These are phyloP conservation scores for Flaveria brownii DNA, from an alignment of 129 eudicot genomes.

Conservation along the genomic window DNA sequence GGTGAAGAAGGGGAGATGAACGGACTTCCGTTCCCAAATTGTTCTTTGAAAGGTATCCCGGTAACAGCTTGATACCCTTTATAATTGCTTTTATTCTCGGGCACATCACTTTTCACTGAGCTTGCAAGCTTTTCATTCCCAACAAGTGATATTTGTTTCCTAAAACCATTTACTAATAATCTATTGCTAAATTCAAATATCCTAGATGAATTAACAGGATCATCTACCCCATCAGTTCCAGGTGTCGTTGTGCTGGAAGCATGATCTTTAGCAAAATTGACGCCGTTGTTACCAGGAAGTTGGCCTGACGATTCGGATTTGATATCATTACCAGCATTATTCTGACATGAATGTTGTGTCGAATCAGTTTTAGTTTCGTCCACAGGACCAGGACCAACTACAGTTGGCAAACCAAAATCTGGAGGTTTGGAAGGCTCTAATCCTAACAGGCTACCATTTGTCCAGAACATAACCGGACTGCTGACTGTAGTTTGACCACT, in stretches of 20 bases:
- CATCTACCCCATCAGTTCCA: constrained; percentile 21
- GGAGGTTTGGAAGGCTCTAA: constrained; percentile 96
- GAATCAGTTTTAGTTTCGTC: constrained; percentile 25
- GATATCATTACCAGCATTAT: constrained; percentile 9
- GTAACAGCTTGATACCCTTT: constrained; percentile 34
- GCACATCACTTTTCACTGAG: constrained; percentile 42
- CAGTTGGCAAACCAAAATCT: constrained; percentile 51
- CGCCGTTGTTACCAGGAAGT: neutral
- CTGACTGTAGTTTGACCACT: constrained; percentile 30
- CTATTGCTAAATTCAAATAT: constrained; percentile 60
- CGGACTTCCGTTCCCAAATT: constrained; percentile 39
- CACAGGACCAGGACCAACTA: constrained; percentile 3
- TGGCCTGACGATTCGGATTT: constrained; percentile 26
- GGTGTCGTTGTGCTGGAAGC: neutral
- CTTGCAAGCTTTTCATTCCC: constrained; percentile 44
- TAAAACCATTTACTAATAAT: constrained; percentile 57
- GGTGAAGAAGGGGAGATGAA: constrained; percentile 68
- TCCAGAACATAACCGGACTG: constrained; percentile 70
- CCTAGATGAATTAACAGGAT: constrained; percentile 42
- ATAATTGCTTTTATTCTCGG: constrained; percentile 32
- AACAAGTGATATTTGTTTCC: constrained; percentile 46
- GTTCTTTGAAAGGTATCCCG: constrained; percentile 48
- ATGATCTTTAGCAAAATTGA: neutral
- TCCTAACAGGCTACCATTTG: constrained; percentile 89
- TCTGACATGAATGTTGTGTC: constrained; percentile 25